Evolutionary conservation across 2,329 filamentous ascomycete species (phyloP).

Genomic region (Cercospora beticola): DNA sequence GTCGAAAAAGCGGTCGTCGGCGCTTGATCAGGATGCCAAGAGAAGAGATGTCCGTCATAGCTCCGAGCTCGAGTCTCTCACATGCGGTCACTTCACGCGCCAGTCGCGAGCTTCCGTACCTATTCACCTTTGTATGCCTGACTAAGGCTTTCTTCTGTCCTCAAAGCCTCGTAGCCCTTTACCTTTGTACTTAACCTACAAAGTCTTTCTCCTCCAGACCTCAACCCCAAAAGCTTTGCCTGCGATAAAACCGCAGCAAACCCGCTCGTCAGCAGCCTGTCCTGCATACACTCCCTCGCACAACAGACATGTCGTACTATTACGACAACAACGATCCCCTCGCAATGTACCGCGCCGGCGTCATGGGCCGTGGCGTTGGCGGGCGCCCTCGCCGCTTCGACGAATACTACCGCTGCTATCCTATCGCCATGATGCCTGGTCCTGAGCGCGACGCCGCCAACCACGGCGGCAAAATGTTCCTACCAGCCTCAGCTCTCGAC

Average conservation of each 20-base stretch:
- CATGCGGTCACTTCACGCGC: neutral
- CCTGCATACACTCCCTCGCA: neutral
- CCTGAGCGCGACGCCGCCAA: constrained; percentile 86
- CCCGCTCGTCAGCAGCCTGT: neutral
- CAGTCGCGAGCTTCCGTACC: neutral
- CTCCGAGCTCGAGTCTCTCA: neutral
- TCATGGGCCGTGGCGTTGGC: constrained; percentile 51
- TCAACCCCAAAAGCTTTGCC: neutral
- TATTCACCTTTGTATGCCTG: neutral
- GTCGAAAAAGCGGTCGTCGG: neutral
- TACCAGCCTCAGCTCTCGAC: constrained; percentile 93
- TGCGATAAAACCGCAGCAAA: neutral
- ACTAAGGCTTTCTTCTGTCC: neutral
- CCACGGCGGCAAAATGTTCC: constrained; percentile 95
- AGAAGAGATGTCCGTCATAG: neutral
- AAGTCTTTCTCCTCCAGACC: neutral
- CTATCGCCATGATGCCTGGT: constrained; percentile 88
- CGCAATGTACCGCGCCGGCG: constrained; percentile 55
- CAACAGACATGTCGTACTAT: constrained; percentile 31
- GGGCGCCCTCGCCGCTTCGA: constrained; percentile 75
- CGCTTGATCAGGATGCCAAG: neutral
- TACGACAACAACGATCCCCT: constrained; percentile 56
- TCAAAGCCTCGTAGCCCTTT: neutral
- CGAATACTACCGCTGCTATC: constrained; percentile 98
- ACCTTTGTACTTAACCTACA: neutral